A percentile compares a stretch with the other conserved stretches of the same genome.
Evolutionary conservation across 2,329 filamentous ascomycete genomes (phyloP).

Genomic region (Lanzia echinophila): DNA sequence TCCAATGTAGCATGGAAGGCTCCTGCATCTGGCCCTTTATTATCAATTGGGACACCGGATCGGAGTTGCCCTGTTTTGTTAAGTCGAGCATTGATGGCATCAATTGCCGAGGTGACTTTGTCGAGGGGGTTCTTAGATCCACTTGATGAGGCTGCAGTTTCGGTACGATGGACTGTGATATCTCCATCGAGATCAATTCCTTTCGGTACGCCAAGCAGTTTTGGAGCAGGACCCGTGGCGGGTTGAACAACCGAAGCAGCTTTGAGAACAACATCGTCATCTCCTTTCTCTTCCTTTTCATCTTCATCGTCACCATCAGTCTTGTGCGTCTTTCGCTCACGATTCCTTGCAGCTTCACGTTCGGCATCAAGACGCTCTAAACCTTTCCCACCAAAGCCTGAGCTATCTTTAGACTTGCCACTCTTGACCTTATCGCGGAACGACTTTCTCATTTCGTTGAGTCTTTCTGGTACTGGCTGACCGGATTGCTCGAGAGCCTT

Average conservation of each 20-base stretch:
- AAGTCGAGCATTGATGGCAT: conserved; percentile 82
- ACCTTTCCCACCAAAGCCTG: conserved; percentile 91
- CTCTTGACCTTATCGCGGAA: conserved; percentile 89
- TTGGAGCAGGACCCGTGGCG: conserved; percentile 38
- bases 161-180: conserved; percentile 67
- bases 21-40: conserved; percentile 94
- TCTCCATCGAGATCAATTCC: conserved; percentile 58
- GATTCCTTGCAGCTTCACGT: conserved; percentile 76
- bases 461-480: conserved; percentile 67
- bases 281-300: conserved; percentile 62
- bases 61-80: conserved; percentile 85
- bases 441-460: conserved; percentile 58
- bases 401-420: conserved; percentile 82
- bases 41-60: conserved; percentile 91
- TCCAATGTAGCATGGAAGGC: conserved; percentile 95
- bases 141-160: conserved; percentile 39
- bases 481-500: conserved; percentile 83
- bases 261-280: conserved; percentile 64
- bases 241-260: conserved; percentile 59
- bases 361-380: conserved; percentile 87
- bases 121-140: conserved; percentile 62
- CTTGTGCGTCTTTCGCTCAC: conserved; percentile 84
- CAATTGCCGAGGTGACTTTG: conserved; percentile 84
- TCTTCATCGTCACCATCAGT: conserved; percentile 81
- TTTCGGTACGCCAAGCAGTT: conserved; percentile 42